phyloP scores from a whole-genome alignment of 176 grass and related monocot species.

The Oryza glaberrima region DNA sequence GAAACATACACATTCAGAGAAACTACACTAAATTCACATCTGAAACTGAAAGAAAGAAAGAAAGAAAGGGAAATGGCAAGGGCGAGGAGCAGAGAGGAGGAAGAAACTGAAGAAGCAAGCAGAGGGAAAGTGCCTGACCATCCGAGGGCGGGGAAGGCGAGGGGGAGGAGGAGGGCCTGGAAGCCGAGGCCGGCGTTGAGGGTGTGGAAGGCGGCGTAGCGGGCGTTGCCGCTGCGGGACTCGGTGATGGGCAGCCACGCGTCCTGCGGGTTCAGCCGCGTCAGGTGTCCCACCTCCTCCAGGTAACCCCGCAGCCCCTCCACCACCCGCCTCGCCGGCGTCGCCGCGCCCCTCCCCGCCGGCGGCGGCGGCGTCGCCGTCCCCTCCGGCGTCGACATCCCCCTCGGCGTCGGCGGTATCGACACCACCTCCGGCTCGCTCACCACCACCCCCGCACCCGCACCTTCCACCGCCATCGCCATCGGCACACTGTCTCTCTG shows the following conservation, averaged over 20 bases:
- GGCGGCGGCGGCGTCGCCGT: slow-evolving; percentile 40
- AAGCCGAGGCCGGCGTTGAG: slow-evolving; percentile 94
- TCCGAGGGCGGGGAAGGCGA: slow-evolving; percentile 80
- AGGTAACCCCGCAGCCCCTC: slow-evolving; percentile 90
- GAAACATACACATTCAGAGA: too few relatives aligned
- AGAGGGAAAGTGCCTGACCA: slow-evolving; percentile 43
- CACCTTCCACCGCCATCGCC: slow-evolving; percentile 16
- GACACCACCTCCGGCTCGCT: slow-evolving; percentile 88
- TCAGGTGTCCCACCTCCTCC: slow-evolving; percentile 96
- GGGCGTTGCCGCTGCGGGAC: slow-evolving; percentile 86
- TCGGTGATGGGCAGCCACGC: slow-evolving; percentile 98
- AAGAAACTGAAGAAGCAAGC: background rate
- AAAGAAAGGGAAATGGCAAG: too few relatives aligned
- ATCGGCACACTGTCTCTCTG: background rate
- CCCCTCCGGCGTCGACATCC: slow-evolving; percentile 64
- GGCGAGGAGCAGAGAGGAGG: background rate
- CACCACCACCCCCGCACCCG: background rate
- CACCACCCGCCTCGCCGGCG: slow-evolving; percentile 77
- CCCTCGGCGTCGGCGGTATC: slow-evolving; percentile 78
- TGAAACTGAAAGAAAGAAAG: too few relatives aligned
- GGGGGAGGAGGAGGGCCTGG: slow-evolving; percentile 94
- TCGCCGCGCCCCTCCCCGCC: slow-evolving; percentile 7
- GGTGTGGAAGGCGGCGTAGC: slow-evolving; percentile 91
- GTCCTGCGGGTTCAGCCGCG: slow-evolving; percentile 89
- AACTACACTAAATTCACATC: background rate